Conservation (phyloP, 2,329 filamentous ascomycete species). For the Nothopassalora personata region DNA sequence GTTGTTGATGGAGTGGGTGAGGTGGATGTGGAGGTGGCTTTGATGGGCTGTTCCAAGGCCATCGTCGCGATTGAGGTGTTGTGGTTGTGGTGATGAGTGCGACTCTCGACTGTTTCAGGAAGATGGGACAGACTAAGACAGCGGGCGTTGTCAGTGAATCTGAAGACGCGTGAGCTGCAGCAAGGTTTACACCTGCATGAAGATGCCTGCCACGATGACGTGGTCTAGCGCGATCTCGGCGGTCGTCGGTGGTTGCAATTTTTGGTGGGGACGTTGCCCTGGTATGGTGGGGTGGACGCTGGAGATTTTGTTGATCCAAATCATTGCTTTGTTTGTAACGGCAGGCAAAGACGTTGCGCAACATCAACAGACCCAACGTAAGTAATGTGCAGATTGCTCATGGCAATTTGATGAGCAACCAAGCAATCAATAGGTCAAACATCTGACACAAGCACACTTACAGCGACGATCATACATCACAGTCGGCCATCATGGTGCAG, state of each 20-base stretch:
- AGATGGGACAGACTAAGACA: not conserved
- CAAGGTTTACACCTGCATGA: not conserved
- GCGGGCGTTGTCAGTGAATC: not conserved
- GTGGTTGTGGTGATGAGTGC: too few relatives aligned
- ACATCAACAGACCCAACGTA: not conserved
- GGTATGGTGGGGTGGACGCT: not conserved
- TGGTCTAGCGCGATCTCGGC: not conserved
- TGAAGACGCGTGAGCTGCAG: not conserved
- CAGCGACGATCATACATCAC: conserved; percentile 3
- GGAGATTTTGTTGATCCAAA: conserved; percentile 1
- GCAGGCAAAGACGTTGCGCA: not conserved
- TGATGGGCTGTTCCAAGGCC: conserved; percentile 19
- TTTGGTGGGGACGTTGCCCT: conserved; percentile 1
- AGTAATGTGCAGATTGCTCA: not conserved
- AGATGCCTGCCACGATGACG: not conserved
- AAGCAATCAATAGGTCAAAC: not conserved
- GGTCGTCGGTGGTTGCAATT: not conserved
- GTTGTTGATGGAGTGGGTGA: conserved; percentile 17
- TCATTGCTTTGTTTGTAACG: not conserved
- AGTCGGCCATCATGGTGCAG: conserved; percentile 49
- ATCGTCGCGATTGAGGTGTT: not conserved
- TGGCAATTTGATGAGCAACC: not conserved
- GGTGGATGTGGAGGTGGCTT: conserved; percentile 19
- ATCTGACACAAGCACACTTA: not conserved
- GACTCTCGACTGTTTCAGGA: not conserved